Percentiles rank a stretch among this genome's conserved stretches.
phyloP scores from a whole-genome alignment of 2,329 filamentous ascomycete species.

The Clarireedia sp. region DNA sequence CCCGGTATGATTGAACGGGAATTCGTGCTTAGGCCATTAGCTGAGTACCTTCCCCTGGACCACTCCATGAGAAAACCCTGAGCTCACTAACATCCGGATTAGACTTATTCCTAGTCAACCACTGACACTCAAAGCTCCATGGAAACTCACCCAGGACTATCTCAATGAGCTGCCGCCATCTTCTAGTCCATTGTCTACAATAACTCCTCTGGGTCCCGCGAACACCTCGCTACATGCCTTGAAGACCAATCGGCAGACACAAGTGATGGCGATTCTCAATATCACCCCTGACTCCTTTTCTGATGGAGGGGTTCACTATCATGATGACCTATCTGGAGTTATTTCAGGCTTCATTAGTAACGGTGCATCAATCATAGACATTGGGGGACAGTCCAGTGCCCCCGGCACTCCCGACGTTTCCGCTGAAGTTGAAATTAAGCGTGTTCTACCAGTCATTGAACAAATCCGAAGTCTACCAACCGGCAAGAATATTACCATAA shows the following conservation, averaged over 20 bases:
- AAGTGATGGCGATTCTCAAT: conserved; percentile 91
- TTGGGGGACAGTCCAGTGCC: conserved; percentile 89
- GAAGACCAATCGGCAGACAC: conserved; percentile 49
- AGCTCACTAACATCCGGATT: conserved; percentile 13
- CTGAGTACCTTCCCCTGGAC: conserved; percentile 46
- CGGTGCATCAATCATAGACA: conserved; percentile 76
- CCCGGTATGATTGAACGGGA: conserved; percentile 79
- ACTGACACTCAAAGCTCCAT: conserved; percentile 45
- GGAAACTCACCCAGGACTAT: conserved; percentile 53
- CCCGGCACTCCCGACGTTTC: conserved; percentile 64
- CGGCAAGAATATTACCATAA: conserved; percentile 60
- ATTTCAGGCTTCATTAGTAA: conserved; percentile 40
- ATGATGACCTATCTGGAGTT: conserved; percentile 30
- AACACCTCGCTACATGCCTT: conserved; percentile 51
- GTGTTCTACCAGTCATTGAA: conserved; percentile 72
- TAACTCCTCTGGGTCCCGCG: conserved; percentile 46
- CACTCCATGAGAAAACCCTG: not conserved
- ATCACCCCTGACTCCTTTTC: conserved; percentile 96
- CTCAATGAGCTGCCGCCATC: conserved; percentile 49
- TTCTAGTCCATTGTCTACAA: conserved; percentile 45
- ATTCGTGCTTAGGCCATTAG: conserved; percentile 83
- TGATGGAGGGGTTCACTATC: conserved; percentile 63
- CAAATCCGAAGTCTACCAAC: conserved; percentile 62
- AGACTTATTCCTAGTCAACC: conserved; percentile 50
- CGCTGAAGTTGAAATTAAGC: conserved; percentile 64